A percentile compares a stretch with the other conserved stretches of the same genome.
Conservation (phyloP, 805 yeast genomes). For the Cephaloascus albidus region DNA sequence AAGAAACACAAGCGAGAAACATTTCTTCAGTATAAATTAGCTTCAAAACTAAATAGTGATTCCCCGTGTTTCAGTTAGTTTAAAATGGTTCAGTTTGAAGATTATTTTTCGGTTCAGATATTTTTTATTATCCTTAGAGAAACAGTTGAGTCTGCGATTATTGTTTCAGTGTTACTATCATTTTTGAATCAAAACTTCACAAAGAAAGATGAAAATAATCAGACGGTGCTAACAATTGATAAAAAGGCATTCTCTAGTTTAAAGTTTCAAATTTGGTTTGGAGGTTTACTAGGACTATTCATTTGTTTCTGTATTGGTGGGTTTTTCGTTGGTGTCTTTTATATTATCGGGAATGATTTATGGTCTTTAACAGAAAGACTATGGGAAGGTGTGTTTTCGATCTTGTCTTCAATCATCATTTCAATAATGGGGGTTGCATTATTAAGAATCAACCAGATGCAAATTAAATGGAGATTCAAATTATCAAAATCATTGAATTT, state of each 20-base stretch:
- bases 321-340: slow-evolving; percentile 26
- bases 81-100: slow-evolving; percentile 2
- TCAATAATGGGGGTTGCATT: slow-evolving; percentile 37
- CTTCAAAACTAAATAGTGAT: no score
- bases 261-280: slow-evolving; percentile 31
- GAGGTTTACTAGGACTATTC: slow-evolving; percentile 29
- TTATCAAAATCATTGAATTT: slow-evolving; percentile 12
- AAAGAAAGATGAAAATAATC: neutral
- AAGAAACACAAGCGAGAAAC: no score
- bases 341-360: slow-evolving; percentile 29
- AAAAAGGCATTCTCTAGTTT: slow-evolving; percentile 7
- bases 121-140: slow-evolving; percentile 33
- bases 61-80: no score
- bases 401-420: slow-evolving; percentile 32
- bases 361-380: slow-evolving; percentile 38
- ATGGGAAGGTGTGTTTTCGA: slow-evolving; percentile 38
- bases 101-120: slow-evolving; percentile 29
- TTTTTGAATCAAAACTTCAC: slow-evolving; percentile 23
- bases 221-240: neutral
- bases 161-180: slow-evolving; percentile 32
- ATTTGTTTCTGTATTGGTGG: slow-evolving; percentile 30
- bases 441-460: slow-evolving; percentile 32
- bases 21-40: no score
- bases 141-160: slow-evolving; percentile 32
- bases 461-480: slow-evolving; percentile 32